These are phyloP conservation scores for Stephanodiscus minutulus DNA, from an alignment of 108 stramenopile species.

Conservation along the genomic window DNA sequence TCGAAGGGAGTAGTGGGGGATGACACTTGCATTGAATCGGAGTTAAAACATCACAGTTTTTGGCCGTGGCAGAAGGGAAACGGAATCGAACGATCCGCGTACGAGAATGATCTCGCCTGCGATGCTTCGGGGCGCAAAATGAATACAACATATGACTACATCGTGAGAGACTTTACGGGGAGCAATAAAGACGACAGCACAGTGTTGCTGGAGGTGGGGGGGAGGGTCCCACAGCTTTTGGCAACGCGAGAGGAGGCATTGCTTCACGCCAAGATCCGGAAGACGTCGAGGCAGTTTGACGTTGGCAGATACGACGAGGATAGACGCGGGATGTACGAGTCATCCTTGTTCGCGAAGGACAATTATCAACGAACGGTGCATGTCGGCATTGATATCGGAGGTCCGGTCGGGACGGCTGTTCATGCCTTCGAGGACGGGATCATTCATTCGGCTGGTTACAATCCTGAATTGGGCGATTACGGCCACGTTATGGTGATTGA, in stretches of 20 bases:
- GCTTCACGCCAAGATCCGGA: slow-evolving; percentile 18
- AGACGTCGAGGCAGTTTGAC: slow-evolving; percentile 19
- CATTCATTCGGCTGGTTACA: slow-evolving; percentile 78
- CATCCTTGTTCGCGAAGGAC: slow-evolving; percentile 56
- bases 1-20: not conserved
- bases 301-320: slow-evolving; percentile 84
- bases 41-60: slow-evolving; percentile 21
- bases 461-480: slow-evolving; percentile 80
- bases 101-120: slow-evolving; percentile 7
- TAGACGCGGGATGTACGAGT: slow-evolving; percentile 66
- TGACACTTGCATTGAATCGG: slow-evolving; percentile 1
- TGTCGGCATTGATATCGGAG: slow-evolving; percentile 80
- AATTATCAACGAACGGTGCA: slow-evolving; percentile 71
- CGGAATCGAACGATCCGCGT: not conserved
- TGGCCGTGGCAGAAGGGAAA: slow-evolving; percentile 20
- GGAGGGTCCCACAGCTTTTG: slow-evolving; percentile 34
- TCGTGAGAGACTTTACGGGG: slow-evolving; percentile 25
- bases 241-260: slow-evolving; percentile 34
- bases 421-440: slow-evolving; percentile 72
- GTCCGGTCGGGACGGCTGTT: slow-evolving; percentile 72
- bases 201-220: slow-evolving; percentile 11
- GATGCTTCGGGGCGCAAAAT: slow-evolving; percentile 9
- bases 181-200: slow-evolving; percentile 15
- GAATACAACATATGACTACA: slow-evolving; percentile 43
- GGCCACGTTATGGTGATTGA: slow-evolving; percentile 80